These are phyloP conservation scores for Rhynchospora pubera DNA, from an alignment of 176 grass and related monocot genomes.

Conservation along the genomic window DNA sequence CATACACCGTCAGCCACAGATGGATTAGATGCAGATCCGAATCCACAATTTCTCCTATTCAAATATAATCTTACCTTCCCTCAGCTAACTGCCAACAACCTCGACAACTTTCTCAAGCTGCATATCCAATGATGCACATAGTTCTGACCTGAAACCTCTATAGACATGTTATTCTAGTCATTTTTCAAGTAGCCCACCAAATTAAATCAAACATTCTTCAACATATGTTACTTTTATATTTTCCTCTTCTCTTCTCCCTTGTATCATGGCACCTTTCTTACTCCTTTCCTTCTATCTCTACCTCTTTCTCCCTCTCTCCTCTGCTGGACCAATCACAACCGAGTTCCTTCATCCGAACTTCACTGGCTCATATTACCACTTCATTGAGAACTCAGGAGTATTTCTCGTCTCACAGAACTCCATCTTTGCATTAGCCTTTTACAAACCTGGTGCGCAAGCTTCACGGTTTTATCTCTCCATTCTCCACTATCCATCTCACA, in stretches of 20 bases:
- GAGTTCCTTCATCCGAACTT: slow-evolving; percentile 51
- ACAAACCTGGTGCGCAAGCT: slow-evolving; percentile 21
- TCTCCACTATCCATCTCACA: slow-evolving; percentile 35
- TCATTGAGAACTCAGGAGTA: slow-evolving; percentile 43
- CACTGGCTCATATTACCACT: slow-evolving; percentile 43
- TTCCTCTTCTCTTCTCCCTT: neutral
- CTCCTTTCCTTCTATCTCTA: neutral
- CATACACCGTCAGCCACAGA: neutral
- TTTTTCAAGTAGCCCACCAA: neutral
- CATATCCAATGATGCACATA: neutral
- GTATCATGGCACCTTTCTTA: neutral
- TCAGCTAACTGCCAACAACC: slow-evolving; percentile 12
- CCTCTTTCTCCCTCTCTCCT: neutral
- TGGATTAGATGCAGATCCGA: neutral
- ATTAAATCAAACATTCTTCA: neutral
- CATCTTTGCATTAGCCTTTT: slow-evolving; percentile 48
- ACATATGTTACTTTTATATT: neutral
- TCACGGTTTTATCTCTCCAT: slow-evolving; percentile 65
- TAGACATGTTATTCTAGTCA: neutral
- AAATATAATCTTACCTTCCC: slow-evolving; percentile 1
- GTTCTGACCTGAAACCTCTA: neutral
- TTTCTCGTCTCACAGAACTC: slow-evolving; percentile 49
- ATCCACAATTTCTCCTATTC: neutral
- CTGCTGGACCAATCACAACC: neutral
- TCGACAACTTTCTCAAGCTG: neutral